phyloP scores from a whole-genome alignment of 2,329 filamentous ascomycete genomes.

The Ascosphaera acerosa region DNA sequence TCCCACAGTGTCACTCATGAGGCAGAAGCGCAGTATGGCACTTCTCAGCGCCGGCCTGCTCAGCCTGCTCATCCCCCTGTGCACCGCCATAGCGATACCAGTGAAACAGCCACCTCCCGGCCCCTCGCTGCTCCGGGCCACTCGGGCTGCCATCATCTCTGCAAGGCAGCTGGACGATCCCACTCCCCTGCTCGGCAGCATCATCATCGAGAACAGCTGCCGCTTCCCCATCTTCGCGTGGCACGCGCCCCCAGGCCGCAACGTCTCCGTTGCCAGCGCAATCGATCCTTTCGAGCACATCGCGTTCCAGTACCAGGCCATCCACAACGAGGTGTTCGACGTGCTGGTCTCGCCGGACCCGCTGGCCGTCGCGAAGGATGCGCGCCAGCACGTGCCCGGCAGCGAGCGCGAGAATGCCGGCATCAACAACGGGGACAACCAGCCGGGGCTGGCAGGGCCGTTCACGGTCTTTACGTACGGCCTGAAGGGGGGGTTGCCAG shows the following conservation, averaged over 20 bases:
- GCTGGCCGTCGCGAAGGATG: slow-evolving; percentile 1
- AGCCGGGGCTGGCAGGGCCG: slow-evolving; percentile 1
- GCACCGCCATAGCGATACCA: too few species aligned
- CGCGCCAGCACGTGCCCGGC: background rate
- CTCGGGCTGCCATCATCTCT: too few species aligned
- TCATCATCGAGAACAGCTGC: slow-evolving; percentile 1
- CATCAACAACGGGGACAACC: slow-evolving; percentile 1
- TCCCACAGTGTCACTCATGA: too few species aligned
- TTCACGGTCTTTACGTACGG: slow-evolving; percentile 1
- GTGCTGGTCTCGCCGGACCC: slow-evolving; percentile 1
- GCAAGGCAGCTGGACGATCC: too few species aligned
- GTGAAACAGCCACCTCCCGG: too few species aligned
- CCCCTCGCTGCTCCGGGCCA: too few species aligned
- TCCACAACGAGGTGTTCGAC: slow-evolving; percentile 1
- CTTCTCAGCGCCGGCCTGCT: too few species aligned
- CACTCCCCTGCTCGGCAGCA: background rate
- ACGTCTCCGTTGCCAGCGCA: slow-evolving; percentile 1
- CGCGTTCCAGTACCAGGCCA: slow-evolving; percentile 1
- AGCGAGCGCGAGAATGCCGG: background rate
- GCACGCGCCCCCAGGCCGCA: slow-evolving; percentile 1
- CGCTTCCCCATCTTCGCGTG: slow-evolving; percentile 1
- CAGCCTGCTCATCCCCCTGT: too few species aligned
- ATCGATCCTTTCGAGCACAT: slow-evolving; percentile 1
- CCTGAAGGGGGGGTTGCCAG: too few species aligned
- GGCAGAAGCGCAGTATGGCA: too few species aligned